phyloP scores from a whole-genome alignment of 352 stramenopile genomes.

The Phytophthora sansomeana region DNA sequence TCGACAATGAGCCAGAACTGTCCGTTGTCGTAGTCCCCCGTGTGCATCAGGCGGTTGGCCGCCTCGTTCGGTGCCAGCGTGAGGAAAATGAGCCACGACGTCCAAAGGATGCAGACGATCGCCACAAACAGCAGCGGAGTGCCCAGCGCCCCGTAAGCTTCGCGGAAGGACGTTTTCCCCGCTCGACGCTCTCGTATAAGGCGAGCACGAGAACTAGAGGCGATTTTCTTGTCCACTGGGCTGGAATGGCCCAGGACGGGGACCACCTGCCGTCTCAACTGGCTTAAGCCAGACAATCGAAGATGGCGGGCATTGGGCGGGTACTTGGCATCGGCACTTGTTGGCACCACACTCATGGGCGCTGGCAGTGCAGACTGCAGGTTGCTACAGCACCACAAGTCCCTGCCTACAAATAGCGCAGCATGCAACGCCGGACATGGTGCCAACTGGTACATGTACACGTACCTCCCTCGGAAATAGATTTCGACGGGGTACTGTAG shows the following conservation, averaged over 20 bases:
- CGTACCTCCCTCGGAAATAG: background rate
- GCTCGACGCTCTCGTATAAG: background rate
- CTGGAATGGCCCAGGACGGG: too few relatives aligned
- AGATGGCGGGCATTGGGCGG: constrained; percentile 2
- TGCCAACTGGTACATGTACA: too few relatives aligned
- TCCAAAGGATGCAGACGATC: constrained; percentile 32
- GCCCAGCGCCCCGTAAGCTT: constrained; percentile 31
- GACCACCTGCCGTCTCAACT: background rate
- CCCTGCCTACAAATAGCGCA: too few relatives aligned
- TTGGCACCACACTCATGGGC: constrained; percentile 16
- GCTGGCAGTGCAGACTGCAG: too few relatives aligned
- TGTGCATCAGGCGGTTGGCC: constrained; percentile 40
- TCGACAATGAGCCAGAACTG: constrained; percentile 42
- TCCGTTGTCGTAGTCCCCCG: constrained; percentile 35
- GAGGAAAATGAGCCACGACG: constrained; percentile 36
- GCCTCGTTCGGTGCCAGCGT: constrained; percentile 31
- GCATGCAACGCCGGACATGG: too few relatives aligned
- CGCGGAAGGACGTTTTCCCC: constrained; percentile 7
- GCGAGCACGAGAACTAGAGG: constrained; percentile 4
- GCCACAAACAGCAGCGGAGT: constrained; percentile 22
- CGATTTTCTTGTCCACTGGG: constrained; percentile 9
- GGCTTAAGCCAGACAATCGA: background rate
- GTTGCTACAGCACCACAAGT: too few relatives aligned
- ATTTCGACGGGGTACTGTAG: background rate
- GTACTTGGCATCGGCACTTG: background rate